Conservation (phyloP, 768 basidiomycete genomes). For the Boletus reticuloceps region DNA sequence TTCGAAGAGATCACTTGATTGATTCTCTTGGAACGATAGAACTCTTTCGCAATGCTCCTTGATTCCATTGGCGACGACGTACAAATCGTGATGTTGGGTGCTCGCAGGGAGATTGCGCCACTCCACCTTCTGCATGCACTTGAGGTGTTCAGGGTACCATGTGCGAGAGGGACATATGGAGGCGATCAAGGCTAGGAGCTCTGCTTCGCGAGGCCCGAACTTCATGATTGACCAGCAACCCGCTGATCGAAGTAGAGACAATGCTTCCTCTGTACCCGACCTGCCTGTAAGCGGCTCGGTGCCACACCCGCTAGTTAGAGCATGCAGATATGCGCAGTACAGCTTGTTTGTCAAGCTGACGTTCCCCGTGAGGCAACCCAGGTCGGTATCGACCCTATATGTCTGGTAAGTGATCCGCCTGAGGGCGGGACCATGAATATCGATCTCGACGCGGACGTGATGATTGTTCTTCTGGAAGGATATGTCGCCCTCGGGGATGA, state of each 20-base stretch:
- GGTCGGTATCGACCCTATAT: conserved; percentile 30
- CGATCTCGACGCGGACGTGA: conserved; percentile 17
- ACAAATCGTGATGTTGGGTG: conserved; percentile 32
- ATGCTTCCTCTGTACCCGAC: conserved; percentile 44
- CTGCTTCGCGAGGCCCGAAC: conserved; percentile 27
- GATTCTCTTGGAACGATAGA: conserved; percentile 8
- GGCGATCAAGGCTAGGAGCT: conserved; percentile 35
- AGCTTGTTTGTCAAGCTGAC: conserved; percentile 28
- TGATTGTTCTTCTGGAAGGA: conserved; percentile 10
- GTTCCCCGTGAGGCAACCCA: conserved; percentile 31
- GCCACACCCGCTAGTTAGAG: conserved; percentile 38
- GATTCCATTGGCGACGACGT: conserved; percentile 21
- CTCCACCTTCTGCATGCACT: conserved; percentile 12
- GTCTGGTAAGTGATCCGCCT: conserved; percentile 22
- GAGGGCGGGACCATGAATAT: conserved; percentile 1
- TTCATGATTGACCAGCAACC: conserved; percentile 40
- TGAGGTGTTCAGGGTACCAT: conserved; percentile 35
- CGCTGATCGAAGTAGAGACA: conserved; percentile 38
- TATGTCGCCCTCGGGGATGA: conserved; percentile 41
- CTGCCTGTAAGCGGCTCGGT: conserved; percentile 43
- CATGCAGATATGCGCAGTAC: conserved; percentile 43
- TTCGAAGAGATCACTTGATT: background rate
- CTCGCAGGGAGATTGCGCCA: conserved; percentile 12
- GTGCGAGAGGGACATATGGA: conserved; percentile 34
- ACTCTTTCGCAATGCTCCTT: conserved; percentile 24